phyloP scores from a whole-genome alignment of 768 basidiomycete genomes.

The Austroboletus eburneus region DNA sequence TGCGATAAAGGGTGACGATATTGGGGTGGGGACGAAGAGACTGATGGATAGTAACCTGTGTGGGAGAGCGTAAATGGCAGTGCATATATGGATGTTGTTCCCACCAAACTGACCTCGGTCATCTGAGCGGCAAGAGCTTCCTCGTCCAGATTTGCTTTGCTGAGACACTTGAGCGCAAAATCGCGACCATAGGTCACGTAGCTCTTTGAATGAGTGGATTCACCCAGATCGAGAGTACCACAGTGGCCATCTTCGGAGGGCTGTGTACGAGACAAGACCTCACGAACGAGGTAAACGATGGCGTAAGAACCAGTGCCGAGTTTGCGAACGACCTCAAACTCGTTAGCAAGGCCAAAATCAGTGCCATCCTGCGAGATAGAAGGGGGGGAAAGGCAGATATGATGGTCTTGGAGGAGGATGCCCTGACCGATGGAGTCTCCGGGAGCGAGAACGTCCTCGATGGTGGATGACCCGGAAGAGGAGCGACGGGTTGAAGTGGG shows the following conservation, averaged over 20 bases:
- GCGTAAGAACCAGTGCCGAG: slow-evolving; percentile 91
- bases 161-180: slow-evolving; percentile 94
- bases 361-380: slow-evolving; percentile 31
- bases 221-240: slow-evolving; percentile 53
- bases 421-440: slow-evolving; percentile 76
- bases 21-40: slow-evolving; percentile 86
- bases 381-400: slow-evolving; percentile 51
- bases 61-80: slow-evolving; percentile 7
- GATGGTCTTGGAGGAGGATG: slow-evolving; percentile 60
- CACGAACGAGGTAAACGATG: slow-evolving; percentile 88
- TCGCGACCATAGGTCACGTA: slow-evolving; percentile 64
- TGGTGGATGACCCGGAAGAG: slow-evolving; percentile 28
- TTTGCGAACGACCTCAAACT: slow-evolving; percentile 81
- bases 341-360: slow-evolving; percentile 48
- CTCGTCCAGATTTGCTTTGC: slow-evolving; percentile 88
- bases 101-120: slow-evolving; percentile 62
- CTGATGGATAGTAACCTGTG: slow-evolving; percentile 89
- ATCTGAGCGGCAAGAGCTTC: slow-evolving; percentile 87
- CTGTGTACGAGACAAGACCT: slow-evolving; percentile 45
- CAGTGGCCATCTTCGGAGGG: slow-evolving; percentile 52
- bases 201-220: slow-evolving; percentile 29
- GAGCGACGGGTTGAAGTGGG: slow-evolving; percentile 25
- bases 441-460: slow-evolving; percentile 55
- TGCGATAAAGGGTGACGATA: slow-evolving; percentile 92
- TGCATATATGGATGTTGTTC: slow-evolving; percentile 1